Evolutionary conservation across 768 basidiomycete genomes (phyloP), one percentile per base, ranked within the genome.

Genomic region (Amanita rimosa): DNA sequence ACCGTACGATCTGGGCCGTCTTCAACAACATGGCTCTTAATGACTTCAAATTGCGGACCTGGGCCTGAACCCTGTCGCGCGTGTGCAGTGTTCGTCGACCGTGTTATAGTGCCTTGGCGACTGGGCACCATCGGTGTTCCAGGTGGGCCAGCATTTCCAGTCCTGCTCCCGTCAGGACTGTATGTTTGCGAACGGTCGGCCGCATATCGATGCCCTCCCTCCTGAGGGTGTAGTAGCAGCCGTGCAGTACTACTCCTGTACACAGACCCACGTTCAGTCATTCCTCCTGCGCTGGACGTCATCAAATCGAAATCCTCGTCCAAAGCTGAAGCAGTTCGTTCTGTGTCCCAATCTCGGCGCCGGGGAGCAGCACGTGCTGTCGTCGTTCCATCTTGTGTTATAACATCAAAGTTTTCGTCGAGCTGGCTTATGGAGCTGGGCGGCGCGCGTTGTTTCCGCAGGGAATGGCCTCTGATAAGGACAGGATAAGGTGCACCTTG

Each of bases 1-100:
- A 76, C 74, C 6, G 74, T 76, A 48, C 64, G 65, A 48, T 75
- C 74, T 1, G 72, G 69, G n/a, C 67, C 71, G 22, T 72, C 69
- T 54, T 75, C 74, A 24, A 76, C 51, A 21, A 76, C 65, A 35
- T 61, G 62, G 31, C 64, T 59, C 31, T 65, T 61, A 17, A 73
- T 61, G 17, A 75, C 65, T 57, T 74, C 70, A 50, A 68, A 72
- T 16, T 67, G 64, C 37, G 68, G 69, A 6, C 64, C 65, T 24
- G 22, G 22, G 22, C 22, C 22, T 6, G 68, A 51, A 7, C 52
- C 60, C 7, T 66, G 65, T 0, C 58, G 61, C 16, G 48, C 48
- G 27, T 6, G 26, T 26, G 1, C 26, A n/a, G 26, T 10, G 21
- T 21, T 39, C 37, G 37, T 39, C 37, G 37, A 39, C 37, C 37